Percentiles rank a stretch among this genome's conserved stretches.
Conservation (phyloP, 2,329 filamentous ascomycete species). For the Ceratocystis huliohia region DNA sequence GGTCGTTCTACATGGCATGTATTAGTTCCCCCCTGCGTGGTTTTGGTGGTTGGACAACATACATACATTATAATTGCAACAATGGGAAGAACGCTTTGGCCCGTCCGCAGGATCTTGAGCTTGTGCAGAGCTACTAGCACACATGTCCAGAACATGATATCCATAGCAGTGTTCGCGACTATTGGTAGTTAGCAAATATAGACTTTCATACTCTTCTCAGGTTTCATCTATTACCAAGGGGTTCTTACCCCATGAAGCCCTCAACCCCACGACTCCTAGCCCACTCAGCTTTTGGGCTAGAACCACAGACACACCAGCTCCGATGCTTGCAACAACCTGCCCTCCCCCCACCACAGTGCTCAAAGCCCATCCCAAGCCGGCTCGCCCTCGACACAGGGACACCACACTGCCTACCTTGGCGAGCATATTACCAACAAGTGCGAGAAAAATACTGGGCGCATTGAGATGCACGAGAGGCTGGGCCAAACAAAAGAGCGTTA, state of each 20-base stretch:
- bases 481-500: background rate
- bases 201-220: background rate
- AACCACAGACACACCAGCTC: background rate
- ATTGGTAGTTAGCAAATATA: background rate
- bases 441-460: background rate
- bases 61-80: background rate
- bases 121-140: background rate
- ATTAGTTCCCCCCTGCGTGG: background rate
- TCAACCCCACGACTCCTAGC: background rate
- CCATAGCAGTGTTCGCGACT: background rate
- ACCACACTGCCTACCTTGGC: background rate
- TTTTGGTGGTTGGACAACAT: background rate
- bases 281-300: background rate
- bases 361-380: background rate
- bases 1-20: background rate
- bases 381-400: background rate
- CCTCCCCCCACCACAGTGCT: background rate
- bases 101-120: background rate
- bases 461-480: background rate
- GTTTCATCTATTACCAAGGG: background rate
- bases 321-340: background rate
- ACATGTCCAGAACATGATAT: background rate
- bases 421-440: background rate
- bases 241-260: background rate
- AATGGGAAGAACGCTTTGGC: background rate